Percentiles rank a stretch among this genome's conserved stretches.
phyloP scores from a whole-genome alignment of 1,284 basidiomycete species.

The Apiotrichum mycotoxinovorans region DNA sequence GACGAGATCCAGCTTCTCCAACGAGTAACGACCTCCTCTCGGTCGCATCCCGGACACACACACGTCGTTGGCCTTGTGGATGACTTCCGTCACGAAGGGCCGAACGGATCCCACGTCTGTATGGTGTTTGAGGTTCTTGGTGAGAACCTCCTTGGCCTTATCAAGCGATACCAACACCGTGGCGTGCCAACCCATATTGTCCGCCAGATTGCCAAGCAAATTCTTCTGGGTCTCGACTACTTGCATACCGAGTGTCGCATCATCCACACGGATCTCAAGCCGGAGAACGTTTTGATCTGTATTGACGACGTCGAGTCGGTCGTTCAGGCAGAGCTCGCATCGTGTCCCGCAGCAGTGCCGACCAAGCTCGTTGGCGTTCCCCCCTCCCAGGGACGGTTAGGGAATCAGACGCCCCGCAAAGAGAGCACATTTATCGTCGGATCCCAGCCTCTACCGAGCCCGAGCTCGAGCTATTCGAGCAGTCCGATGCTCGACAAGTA shows the following conservation, averaged over 20 bases:
- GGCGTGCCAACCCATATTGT: constrained; percentile 93
- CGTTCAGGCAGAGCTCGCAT: constrained; percentile 77
- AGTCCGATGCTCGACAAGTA: constrained; percentile 83
- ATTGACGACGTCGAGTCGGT: constrained; percentile 97
- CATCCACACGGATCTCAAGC: constrained; percentile 94
- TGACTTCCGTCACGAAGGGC: constrained; percentile 93
- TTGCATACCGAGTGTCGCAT: constrained; percentile 96
- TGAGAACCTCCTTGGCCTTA: constrained; percentile 94
- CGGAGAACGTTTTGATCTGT: constrained; percentile 94
- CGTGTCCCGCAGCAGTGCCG: constrained; percentile 58
- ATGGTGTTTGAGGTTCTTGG: constrained; percentile 99
- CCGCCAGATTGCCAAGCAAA: constrained; percentile 95
- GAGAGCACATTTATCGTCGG: constrained; percentile 88
- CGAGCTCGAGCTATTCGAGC: constrained; percentile 66
- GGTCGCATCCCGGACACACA: constrained; percentile 57
- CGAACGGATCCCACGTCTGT: constrained; percentile 95
- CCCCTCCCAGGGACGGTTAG: constrained; percentile 89
- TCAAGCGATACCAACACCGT: constrained; percentile 79
- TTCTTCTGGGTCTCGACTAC: constrained; percentile 91
- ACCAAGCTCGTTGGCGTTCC: constrained; percentile 89
- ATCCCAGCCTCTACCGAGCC: constrained; percentile 84
- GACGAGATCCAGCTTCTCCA: constrained; percentile 99
- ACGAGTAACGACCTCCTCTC: constrained; percentile 80
- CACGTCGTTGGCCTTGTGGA: constrained; percentile 92
- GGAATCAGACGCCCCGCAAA: constrained; percentile 90